Evolutionary conservation across 2,329 filamentous ascomycete genomes (phyloP).

Genomic region (Lasiodiplodia gonubiensis): DNA sequence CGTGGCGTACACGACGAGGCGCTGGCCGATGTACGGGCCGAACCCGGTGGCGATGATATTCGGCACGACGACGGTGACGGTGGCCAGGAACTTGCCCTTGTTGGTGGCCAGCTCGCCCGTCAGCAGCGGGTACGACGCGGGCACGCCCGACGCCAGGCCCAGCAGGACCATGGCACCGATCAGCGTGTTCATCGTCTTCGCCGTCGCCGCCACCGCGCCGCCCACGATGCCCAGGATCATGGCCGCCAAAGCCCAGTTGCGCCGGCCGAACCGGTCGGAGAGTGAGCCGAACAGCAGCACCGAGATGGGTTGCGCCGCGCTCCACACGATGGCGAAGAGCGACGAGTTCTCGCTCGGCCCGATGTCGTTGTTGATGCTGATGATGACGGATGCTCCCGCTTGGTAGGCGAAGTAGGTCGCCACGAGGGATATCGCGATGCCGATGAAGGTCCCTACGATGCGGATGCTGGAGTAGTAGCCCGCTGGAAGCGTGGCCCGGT

Average conservation of each 20-base stretch:
- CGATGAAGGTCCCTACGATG: constrained; percentile 32
- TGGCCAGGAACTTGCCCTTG: constrained; percentile 37
- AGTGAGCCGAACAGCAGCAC: constrained; percentile 38
- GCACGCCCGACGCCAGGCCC: constrained; percentile 39
- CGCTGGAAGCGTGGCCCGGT: constrained; percentile 24
- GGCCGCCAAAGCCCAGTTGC: constrained; percentile 37
- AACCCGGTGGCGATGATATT: constrained; percentile 44
- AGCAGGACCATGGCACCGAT: constrained; percentile 40
- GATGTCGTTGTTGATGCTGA: constrained; percentile 37
- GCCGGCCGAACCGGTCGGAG: constrained; percentile 37
- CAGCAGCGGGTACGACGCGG: constrained; percentile 38
- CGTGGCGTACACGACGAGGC: constrained; percentile 45
- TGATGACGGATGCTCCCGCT: constrained; percentile 27
- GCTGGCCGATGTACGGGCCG: constrained; percentile 55
- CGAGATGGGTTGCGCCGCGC: constrained; percentile 34
- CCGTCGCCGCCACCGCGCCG: constrained; percentile 39
- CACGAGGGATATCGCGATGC: constrained; percentile 31
- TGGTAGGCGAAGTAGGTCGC: constrained; percentile 35
- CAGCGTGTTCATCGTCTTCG: constrained; percentile 40
- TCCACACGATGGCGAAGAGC: constrained; percentile 41
- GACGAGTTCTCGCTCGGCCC: constrained; percentile 37
- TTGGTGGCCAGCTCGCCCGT: constrained; percentile 45
- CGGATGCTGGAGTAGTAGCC: constrained; percentile 32
- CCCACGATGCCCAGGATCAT: constrained; percentile 35
- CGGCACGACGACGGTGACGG: constrained; percentile 32